Conservation (phyloP, 768 basidiomycete species). For the Trametes elegans region DNA sequence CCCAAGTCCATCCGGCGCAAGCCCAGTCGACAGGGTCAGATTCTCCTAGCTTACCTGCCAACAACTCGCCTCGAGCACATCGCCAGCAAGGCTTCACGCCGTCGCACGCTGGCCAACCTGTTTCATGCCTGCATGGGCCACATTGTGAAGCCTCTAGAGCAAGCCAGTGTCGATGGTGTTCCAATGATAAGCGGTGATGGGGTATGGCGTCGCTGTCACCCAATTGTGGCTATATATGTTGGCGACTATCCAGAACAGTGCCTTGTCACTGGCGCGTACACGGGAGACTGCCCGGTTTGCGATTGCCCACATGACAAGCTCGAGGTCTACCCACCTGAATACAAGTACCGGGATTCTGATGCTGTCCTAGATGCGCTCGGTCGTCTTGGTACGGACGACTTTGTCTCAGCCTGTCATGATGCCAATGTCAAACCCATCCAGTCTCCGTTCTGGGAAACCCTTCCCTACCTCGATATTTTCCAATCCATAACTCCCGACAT, state of each 20-base stretch:
- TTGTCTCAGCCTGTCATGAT: slow-evolving; percentile 10
- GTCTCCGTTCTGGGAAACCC: slow-evolving; percentile 35
- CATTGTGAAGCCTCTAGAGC: slow-evolving; percentile 33
- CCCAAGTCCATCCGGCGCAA: slow-evolving; percentile 20
- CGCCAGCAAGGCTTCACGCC: slow-evolving; percentile 13
- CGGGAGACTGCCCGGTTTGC: slow-evolving; percentile 29
- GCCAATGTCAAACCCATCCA: not conserved
- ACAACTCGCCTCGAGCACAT: slow-evolving; percentile 27
- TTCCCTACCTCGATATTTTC: slow-evolving; percentile 39
- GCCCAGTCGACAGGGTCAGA: slow-evolving; percentile 11
- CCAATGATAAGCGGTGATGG: slow-evolving; percentile 39
- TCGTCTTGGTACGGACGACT: not conserved
- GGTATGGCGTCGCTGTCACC: slow-evolving; percentile 28
- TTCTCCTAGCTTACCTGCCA: slow-evolving; percentile 31
- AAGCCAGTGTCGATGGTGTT: slow-evolving; percentile 33
- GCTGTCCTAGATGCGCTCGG: no score
- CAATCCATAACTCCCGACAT: slow-evolving; percentile 35
- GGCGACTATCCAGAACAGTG: slow-evolving; percentile 47
- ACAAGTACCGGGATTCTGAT: not conserved
- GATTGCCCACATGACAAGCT: slow-evolving; percentile 21
- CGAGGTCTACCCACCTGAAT: slow-evolving; percentile 7
- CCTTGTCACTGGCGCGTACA: slow-evolving; percentile 32
- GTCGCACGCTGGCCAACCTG: slow-evolving; percentile 26
- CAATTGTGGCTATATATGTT: slow-evolving; percentile 40
- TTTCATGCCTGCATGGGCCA: slow-evolving; percentile 39